Evolutionary conservation across 768 basidiomycete genomes (phyloP).

Genomic region (Lentinus brumalis): DNA sequence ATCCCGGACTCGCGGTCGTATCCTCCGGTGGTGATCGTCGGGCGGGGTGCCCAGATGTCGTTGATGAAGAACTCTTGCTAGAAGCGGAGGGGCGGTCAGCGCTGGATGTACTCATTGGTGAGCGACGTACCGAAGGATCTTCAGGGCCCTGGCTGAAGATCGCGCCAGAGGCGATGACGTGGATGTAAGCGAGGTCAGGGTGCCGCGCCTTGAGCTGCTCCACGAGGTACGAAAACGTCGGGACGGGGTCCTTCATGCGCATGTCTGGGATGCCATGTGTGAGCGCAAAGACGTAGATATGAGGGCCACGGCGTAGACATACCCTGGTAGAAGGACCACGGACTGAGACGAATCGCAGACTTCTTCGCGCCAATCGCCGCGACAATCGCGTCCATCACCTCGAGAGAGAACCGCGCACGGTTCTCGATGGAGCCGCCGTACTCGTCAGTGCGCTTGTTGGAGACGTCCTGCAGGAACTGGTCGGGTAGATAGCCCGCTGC

Average conservation of each 20-base stretch:
- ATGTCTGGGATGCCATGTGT: slow-evolving; percentile 33
- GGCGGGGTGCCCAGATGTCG: slow-evolving; percentile 7
- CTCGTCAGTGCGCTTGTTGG: slow-evolving; percentile 47
- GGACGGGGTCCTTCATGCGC: slow-evolving; percentile 54
- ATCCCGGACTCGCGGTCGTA: slow-evolving; percentile 21
- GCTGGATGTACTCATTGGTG: background rate
- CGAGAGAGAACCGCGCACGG: slow-evolving; percentile 46
- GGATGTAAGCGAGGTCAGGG: slow-evolving; percentile 44
- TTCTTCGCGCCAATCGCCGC: slow-evolving; percentile 43
- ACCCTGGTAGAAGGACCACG: slow-evolving; percentile 35
- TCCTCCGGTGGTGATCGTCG: slow-evolving; percentile 18
- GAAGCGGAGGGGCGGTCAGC: background rate
- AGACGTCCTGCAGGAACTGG: slow-evolving; percentile 41
- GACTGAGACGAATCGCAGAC: slow-evolving; percentile 40
- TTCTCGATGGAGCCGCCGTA: slow-evolving; percentile 54
- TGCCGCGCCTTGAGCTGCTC: slow-evolving; percentile 37
- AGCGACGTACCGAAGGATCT: background rate
- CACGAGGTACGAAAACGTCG: slow-evolving; percentile 54
- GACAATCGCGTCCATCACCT: slow-evolving; percentile 42
- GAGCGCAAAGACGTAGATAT: background rate
- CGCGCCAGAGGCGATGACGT: slow-evolving; percentile 34
- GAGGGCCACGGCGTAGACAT: background rate
- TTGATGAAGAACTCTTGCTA: slow-evolving; percentile 18
- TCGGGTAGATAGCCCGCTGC: slow-evolving; percentile 39
- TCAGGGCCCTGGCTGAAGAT: slow-evolving; percentile 8